These are phyloP conservation scores for Aurifilum marmelostoma DNA, from an alignment of 2,329 filamentous ascomycete genomes.

Conservation along the genomic window DNA sequence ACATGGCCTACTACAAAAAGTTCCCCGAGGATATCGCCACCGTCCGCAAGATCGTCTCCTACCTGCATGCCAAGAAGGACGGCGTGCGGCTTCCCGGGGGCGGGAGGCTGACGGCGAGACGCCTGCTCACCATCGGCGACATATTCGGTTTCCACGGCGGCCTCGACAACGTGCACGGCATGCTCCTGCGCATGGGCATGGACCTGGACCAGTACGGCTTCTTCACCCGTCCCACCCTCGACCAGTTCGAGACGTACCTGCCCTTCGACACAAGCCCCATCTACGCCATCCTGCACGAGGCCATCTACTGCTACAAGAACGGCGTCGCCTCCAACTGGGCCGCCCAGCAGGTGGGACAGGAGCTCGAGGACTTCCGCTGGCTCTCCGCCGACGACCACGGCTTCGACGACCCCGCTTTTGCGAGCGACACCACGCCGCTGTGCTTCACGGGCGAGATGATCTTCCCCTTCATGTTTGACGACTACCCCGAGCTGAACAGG, in stretches of 20 bases:
- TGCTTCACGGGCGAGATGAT: slow-evolving; percentile 94
- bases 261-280: slow-evolving; percentile 77
- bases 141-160: slow-evolving; percentile 79
- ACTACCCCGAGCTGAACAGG: slow-evolving; percentile 73
- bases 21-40: slow-evolving; percentile 77
- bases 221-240: slow-evolving; percentile 72
- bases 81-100: slow-evolving; percentile 69
- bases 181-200: slow-evolving; percentile 69
- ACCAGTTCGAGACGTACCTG: slow-evolving; percentile 67
- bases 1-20: slow-evolving; percentile 79
- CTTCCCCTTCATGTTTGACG: slow-evolving; percentile 82
- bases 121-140: slow-evolving; percentile 79
- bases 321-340: slow-evolving; percentile 73
- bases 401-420: slow-evolving; percentile 32
- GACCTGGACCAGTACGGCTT: slow-evolving; percentile 79
- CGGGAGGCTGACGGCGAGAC: slow-evolving; percentile 70
- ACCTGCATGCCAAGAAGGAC: slow-evolving; percentile 61
- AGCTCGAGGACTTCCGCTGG: slow-evolving; percentile 55
- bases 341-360: slow-evolving; percentile 64
- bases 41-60: slow-evolving; percentile 67
- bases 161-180: slow-evolving; percentile 72
- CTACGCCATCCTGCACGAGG: slow-evolving; percentile 86
- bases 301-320: slow-evolving; percentile 77
- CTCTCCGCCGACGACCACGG: slow-evolving; percentile 47
- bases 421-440: slow-evolving; percentile 54